Evolutionary conservation across 768 basidiomycete genomes (phyloP), one percentile per base, ranked within the genome.

Genomic region (Scleroderma bovista): DNA sequence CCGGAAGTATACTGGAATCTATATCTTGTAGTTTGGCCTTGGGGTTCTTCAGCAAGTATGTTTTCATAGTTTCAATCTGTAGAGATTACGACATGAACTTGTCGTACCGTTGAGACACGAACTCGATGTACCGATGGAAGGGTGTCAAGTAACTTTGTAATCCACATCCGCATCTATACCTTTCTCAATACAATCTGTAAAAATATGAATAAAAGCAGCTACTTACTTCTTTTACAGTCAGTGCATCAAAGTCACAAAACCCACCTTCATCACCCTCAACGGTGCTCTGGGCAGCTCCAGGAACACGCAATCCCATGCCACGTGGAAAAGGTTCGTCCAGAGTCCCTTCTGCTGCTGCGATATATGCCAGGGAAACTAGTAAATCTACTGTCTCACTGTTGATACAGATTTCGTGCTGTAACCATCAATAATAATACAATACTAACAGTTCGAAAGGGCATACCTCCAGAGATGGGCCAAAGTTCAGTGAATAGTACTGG

Each of bases 371-470:
- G 17, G 83, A 83, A 17, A 86, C 75, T 5, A 88, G 75, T 9
- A 88, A 73, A 54, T 88, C 85, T 26, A 88, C 84, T 1, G 78
- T 78, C 39, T 71, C 66, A 0, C 82, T 72, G 53, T 86, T 86
- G 50, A 77, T 76, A 17, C 77, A 69, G 48, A 88, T 84, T 61
- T 88, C 86, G 55, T 86, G 85, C 83, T 86, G 44, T 29, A 22
- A 47, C 36, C 24, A 50, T 46, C n/a, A 20, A 17, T 15, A 11
- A 36, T 39, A 17, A 32, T 32, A 31, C 2, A 20, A 13, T 32
- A 17, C 26, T 29, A 29, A 19, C 12, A n/a, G 10, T 3, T 43
- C 22, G 17, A 24, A 48, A 24, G 46, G 7, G 58, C 69, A 13
- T 56, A 81, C 83, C 72, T 87, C n/a, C 17, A 87, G 72, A 9